Conservation (phyloP, 164 flowering plant species). For the Chimonanthus praecox region DNA sequence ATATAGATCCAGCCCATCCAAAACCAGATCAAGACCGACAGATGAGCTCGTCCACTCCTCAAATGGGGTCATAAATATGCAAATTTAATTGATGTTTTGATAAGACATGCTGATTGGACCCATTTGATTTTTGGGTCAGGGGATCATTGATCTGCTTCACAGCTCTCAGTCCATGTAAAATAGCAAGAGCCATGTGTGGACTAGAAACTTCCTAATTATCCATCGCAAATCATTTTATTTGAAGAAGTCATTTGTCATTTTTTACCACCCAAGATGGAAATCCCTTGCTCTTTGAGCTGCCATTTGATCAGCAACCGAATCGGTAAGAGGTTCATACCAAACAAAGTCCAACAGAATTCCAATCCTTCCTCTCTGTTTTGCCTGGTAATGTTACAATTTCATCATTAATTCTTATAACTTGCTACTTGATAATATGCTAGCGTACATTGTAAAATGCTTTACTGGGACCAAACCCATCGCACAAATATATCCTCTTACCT, state of each 20-base stretch:
- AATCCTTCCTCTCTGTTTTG: slow-evolving; percentile 56
- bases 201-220: background rate
- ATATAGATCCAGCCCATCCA: background rate
- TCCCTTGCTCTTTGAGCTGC: slow-evolving; percentile 81
- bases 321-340: slow-evolving; percentile 72
- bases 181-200: background rate
- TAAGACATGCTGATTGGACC: background rate
- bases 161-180: background rate
- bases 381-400: slow-evolving; percentile 18
- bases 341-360: slow-evolving; percentile 72
- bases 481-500: slow-evolving; percentile 21
- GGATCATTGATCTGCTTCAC: background rate
- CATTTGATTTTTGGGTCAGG: background rate
- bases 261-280: slow-evolving; percentile 74
- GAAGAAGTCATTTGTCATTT: background rate
- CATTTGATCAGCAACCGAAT: slow-evolving; percentile 39
- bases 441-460: too few species aligned
- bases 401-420: background rate
- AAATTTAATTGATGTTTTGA: background rate
- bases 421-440: background rate
- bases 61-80: background rate
- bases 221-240: background rate
- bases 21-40: background rate
- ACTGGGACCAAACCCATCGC: background rate
- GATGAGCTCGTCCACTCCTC: background rate